A percentile compares a stretch with the other conserved stretches of the same genome.
Evolutionary conservation across 1,284 basidiomycete genomes (phyloP).

Genomic region (Retiboletus flavoniger): DNA sequence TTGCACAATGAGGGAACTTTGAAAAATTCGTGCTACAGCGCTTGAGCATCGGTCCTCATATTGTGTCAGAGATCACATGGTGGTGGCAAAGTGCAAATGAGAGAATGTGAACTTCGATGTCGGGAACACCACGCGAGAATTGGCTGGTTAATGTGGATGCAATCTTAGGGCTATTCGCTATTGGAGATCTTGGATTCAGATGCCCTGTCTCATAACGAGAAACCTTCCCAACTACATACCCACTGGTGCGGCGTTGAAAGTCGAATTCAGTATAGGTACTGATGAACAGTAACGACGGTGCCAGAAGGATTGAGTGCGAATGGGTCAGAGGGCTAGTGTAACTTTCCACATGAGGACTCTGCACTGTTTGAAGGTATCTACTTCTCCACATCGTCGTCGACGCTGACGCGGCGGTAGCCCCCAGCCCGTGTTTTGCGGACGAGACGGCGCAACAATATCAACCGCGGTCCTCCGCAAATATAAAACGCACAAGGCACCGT

Average conservation of each 20-base stretch:
- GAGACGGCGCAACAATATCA: conserved; percentile 40
- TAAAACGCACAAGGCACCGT: conserved; percentile 53
- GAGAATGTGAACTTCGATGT: too few species aligned
- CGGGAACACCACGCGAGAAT: too few species aligned
- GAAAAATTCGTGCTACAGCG: too few species aligned
- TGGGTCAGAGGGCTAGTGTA: not conserved
- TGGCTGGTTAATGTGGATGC: too few species aligned
- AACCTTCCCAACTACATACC: not conserved
- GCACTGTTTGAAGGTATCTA: not conserved
- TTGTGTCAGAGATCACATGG: too few species aligned
- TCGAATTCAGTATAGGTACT: not conserved
- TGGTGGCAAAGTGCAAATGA: too few species aligned
- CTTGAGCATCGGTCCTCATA: too few species aligned
- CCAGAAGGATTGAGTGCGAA: not conserved
- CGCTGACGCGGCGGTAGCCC: conserved; percentile 49
- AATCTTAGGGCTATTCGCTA: too few species aligned
- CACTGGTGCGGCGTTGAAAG: not conserved
- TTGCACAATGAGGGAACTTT: too few species aligned
- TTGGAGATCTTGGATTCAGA: not conserved
- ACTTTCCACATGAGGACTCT: not conserved
- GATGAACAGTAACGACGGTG: not conserved
- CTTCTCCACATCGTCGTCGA: conserved; percentile 51
- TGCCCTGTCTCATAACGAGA: not conserved
- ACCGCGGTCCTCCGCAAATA: conserved; percentile 52
- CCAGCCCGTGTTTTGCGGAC: conserved; percentile 32